A percentile compares a stretch with the other conserved stretches of the same genome.
Evolutionary conservation across 176 grass and related monocot species (phyloP).

Genomic region (bread wheat (Triticum aestivum)): DNA sequence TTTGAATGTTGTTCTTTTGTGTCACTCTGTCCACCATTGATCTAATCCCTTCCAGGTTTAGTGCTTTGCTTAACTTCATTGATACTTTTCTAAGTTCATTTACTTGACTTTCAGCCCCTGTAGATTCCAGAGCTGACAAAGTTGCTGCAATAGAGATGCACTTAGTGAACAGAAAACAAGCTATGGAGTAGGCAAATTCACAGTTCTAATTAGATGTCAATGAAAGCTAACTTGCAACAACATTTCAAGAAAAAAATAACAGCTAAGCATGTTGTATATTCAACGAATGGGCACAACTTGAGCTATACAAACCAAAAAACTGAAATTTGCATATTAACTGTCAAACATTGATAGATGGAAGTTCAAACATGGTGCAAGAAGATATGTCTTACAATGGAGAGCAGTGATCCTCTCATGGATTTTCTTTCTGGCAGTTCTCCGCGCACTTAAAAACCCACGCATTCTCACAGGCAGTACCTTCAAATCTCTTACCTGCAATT

Average conservation of each 20-base stretch:
- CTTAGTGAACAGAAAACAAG: neutral
- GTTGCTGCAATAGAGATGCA: slow-evolving; percentile 27
- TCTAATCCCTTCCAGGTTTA: slow-evolving; percentile 64
- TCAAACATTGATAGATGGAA: neutral
- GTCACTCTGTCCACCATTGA: slow-evolving; percentile 56
- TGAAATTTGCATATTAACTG: neutral
- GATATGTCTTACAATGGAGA: slow-evolving; percentile 52
- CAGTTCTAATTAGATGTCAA: neutral
- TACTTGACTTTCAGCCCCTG: slow-evolving; percentile 34
- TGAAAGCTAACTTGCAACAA: neutral
- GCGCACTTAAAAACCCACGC: slow-evolving; percentile 44
- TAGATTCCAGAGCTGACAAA: slow-evolving; percentile 48
- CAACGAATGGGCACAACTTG: neutral
- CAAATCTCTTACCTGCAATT: slow-evolving; percentile 68
- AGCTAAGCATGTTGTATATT: neutral
- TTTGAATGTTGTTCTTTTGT: slow-evolving; percentile 52
- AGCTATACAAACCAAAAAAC: neutral
- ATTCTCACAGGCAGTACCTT: slow-evolving; percentile 60
- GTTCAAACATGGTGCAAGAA: neutral
- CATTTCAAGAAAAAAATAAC: neutral
- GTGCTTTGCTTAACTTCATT: slow-evolving; percentile 53
- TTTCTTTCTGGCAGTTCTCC: slow-evolving; percentile 80
- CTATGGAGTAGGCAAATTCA: neutral
- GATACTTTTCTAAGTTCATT: slow-evolving; percentile 55
- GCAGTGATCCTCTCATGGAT: slow-evolving; percentile 76